Percentiles rank a stretch among this genome's conserved stretches.
phyloP scores from a whole-genome alignment of 2,329 filamentous ascomycete species.

The Sphaerulina musiva region DNA sequence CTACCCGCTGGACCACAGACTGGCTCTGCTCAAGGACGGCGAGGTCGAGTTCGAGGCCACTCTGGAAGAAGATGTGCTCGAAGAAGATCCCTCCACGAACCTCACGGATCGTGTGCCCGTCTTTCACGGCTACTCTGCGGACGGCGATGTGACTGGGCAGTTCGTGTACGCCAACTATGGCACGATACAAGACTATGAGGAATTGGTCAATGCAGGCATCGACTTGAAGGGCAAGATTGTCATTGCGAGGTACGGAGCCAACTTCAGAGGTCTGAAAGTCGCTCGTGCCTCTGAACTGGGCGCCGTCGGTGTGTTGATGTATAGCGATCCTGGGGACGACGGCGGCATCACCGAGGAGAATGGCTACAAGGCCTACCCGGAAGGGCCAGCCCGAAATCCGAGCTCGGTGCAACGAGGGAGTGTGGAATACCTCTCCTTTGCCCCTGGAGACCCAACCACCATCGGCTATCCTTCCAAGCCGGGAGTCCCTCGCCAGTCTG shows the following conservation, averaged over 20 bases:
- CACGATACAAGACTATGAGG: constrained; percentile 77
- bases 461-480: constrained; percentile 91
- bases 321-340: constrained; percentile 85
- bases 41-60: constrained; percentile 49
- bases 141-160: constrained; percentile 78
- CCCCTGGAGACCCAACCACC: constrained; percentile 74
- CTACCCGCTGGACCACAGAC: constrained; percentile 44
- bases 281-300: constrained; percentile 88
- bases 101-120: constrained; percentile 69
- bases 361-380: constrained; percentile 70
- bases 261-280: constrained; percentile 86
- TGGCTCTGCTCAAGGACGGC: constrained; percentile 40
- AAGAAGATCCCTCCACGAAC: constrained; percentile 73
- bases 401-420: constrained; percentile 88
- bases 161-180: constrained; percentile 92
- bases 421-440: constrained; percentile 55
- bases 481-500: constrained; percentile 68
- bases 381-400: constrained; percentile 79
- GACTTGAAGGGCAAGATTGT: constrained; percentile 79
- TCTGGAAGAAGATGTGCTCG: constrained; percentile 74
- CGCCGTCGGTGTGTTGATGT: constrained; percentile 78
- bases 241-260: constrained; percentile 73
- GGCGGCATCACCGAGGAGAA: constrained; percentile 73
- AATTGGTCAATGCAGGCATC: constrained; percentile 67
- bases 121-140: constrained; percentile 92